phyloP scores from a whole-genome alignment of 2,329 filamentous ascomycete genomes.

The Diaporthe sp. region DNA sequence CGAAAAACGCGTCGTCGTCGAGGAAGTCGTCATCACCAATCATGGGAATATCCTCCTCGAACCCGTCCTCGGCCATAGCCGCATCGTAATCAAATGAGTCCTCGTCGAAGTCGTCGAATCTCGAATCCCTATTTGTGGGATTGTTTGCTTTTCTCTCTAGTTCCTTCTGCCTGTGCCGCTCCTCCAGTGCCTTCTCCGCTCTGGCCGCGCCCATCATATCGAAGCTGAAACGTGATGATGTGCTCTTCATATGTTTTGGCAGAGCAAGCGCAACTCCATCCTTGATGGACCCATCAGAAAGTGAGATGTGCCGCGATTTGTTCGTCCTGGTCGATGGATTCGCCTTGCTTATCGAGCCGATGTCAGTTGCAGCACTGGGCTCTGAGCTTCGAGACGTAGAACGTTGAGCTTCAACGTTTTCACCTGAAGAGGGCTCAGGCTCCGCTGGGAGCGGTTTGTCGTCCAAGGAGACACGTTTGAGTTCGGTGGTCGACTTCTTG shows the following conservation, averaged over 20 bases:
- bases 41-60: slow-evolving; percentile 77
- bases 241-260: slow-evolving; percentile 79
- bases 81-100: slow-evolving; percentile 73
- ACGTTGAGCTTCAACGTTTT: slow-evolving; percentile 49
- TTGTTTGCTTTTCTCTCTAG: slow-evolving; percentile 68
- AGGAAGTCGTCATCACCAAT: slow-evolving; percentile 58
- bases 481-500: background rate
- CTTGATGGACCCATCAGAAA: slow-evolving; percentile 62
- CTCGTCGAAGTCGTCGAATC: slow-evolving; percentile 74
- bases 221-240: slow-evolving; percentile 85
- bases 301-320: slow-evolving; percentile 67
- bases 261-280: slow-evolving; percentile 62
- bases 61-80: slow-evolving; percentile 75
- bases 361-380: slow-evolving; percentile 15
- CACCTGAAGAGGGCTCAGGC: slow-evolving; percentile 53
- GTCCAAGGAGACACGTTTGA: slow-evolving; percentile 42
- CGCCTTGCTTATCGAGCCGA: slow-evolving; percentile 43
- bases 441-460: slow-evolving; percentile 45
- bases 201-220: slow-evolving; percentile 81
- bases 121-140: slow-evolving; percentile 60
- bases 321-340: slow-evolving; percentile 55
- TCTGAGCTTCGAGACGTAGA: slow-evolving; percentile 53
- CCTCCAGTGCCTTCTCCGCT: slow-evolving; percentile 79
- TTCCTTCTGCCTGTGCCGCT: slow-evolving; percentile 77
- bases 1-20: slow-evolving; percentile 49